A percentile compares a stretch with the other conserved stretches of the same genome.
Conservation (phyloP, 2,329 filamentous ascomycete species). For the Colletotrichum sp. region DNA sequence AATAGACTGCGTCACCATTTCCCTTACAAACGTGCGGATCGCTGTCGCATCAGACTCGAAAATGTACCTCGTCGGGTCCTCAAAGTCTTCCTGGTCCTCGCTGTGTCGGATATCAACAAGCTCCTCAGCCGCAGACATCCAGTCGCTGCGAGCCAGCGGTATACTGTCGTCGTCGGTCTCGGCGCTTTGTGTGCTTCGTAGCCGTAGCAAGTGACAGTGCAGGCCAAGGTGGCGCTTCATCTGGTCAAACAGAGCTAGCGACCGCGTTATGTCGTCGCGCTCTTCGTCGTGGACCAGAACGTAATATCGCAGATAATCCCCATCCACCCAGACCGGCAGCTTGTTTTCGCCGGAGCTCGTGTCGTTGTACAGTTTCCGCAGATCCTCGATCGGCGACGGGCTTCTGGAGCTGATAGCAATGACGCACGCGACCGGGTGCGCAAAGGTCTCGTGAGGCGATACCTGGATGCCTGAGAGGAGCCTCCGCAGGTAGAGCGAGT, state of each 20-base stretch:
- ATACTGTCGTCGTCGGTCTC: constrained; percentile 92
- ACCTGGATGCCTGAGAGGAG: constrained; percentile 80
- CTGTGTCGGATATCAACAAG: constrained; percentile 72
- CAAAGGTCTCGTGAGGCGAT: constrained; percentile 88
- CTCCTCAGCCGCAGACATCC: constrained; percentile 88
- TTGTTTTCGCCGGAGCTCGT: constrained; percentile 78
- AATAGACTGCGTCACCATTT: constrained; percentile 94
- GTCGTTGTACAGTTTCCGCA: constrained; percentile 82
- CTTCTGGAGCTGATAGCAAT: constrained; percentile 95
- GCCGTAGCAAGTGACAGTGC: constrained; percentile 88
- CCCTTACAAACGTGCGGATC: constrained; percentile 86
- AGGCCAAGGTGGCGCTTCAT: constrained; percentile 99
- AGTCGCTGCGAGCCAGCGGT: constrained; percentile 80
- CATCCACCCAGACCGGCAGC: constrained; percentile 85
- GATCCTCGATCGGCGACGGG: constrained; percentile 80
- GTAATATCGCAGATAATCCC: constrained; percentile 94
- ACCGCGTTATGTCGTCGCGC: constrained; percentile 87
- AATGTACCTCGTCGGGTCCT: constrained; percentile 76
- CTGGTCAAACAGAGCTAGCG: constrained; percentile 90
- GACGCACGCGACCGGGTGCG: constrained; percentile 91
- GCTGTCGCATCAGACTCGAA: constrained; percentile 92
- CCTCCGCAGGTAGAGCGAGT: constrained; percentile 82
- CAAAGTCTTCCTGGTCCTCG: constrained; percentile 72
- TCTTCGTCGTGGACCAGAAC: constrained; percentile 97
- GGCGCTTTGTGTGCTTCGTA: constrained; percentile 84